Conservation (phyloP, 192 early-diverging fungal genomes). For the Pilaira anomala region DNA sequence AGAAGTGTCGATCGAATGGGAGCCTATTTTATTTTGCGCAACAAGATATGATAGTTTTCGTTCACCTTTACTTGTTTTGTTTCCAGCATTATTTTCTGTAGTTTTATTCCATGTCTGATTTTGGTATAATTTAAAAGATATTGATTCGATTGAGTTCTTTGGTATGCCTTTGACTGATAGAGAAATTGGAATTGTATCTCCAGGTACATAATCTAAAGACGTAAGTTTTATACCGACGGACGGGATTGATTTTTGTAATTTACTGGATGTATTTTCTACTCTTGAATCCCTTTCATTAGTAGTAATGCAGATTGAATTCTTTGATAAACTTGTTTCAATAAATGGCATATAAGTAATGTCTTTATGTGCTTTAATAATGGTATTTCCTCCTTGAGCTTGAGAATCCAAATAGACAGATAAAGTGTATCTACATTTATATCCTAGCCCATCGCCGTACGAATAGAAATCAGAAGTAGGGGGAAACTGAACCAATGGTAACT, state of each 20-base stretch:
- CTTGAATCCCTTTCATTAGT: background rate
- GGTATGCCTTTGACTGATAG: background rate
- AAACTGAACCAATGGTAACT: constrained; percentile 6
- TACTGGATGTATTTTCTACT: too few relatives aligned
- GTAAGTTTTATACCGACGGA: background rate
- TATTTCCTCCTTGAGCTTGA: background rate
- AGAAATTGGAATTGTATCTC: background rate
- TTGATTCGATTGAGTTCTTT: background rate
- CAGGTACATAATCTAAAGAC: constrained; percentile 10
- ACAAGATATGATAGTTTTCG: too few relatives aligned
- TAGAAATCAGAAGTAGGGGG: background rate
- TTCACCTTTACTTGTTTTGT: background rate
- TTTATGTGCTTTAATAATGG: background rate
- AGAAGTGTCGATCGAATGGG: too few relatives aligned
- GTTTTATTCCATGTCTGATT: background rate
- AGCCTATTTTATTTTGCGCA: too few relatives aligned
- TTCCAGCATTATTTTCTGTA: background rate
- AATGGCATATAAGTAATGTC: background rate
- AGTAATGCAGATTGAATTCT: background rate
- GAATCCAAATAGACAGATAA: background rate
- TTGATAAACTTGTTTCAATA: background rate
- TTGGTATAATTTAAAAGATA: background rate
- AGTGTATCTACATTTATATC: background rate
- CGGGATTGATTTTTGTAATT: background rate
- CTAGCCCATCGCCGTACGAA: background rate